These are phyloP conservation scores for Kurtzmaniella quercitrusa DNA, from an alignment of 1,139 yeast genomes.

Conservation along the genomic window DNA sequence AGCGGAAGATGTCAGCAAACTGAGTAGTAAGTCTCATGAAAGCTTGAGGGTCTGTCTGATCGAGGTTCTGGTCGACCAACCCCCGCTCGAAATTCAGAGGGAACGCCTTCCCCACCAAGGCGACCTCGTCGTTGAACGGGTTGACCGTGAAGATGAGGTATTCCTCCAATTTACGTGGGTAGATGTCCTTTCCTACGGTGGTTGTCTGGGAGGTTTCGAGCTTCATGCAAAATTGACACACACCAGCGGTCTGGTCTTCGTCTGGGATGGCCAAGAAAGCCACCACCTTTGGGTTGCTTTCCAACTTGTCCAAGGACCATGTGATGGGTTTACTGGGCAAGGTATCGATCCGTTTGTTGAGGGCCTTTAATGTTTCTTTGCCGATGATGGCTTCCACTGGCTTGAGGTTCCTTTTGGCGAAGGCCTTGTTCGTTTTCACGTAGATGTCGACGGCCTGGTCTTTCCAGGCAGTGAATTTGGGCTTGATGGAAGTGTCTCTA, in stretches of 20 bases:
- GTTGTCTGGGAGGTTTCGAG: slow-evolving; percentile 72
- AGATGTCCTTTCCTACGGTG: slow-evolving; percentile 22
- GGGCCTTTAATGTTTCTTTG: slow-evolving; percentile 26
- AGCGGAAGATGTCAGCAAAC: slow-evolving; percentile 28
- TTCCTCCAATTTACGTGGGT: slow-evolving; percentile 61
- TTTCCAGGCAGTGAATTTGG: slow-evolving; percentile 42
- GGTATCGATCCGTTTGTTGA: slow-evolving; percentile 24
- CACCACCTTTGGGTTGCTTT: slow-evolving; percentile 66
- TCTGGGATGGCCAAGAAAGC: slow-evolving; percentile 60
- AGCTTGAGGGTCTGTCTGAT: slow-evolving; percentile 3
- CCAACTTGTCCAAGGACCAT: slow-evolving; percentile 76
- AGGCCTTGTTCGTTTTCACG: slow-evolving; percentile 39
- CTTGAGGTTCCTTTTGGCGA: slow-evolving; percentile 30
- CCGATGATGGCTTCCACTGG: slow-evolving; percentile 33
- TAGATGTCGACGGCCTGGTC: slow-evolving; percentile 39
- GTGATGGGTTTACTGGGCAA: slow-evolving; percentile 60
- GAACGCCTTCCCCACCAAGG: slow-evolving; percentile 47
- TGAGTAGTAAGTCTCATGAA: slow-evolving; percentile 1
- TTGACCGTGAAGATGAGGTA: slow-evolving; percentile 75
- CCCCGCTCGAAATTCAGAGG: neutral
- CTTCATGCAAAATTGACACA: slow-evolving; percentile 71
- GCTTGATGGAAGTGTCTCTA: slow-evolving; percentile 35
- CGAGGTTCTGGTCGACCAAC: neutral
- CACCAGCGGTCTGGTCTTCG: slow-evolving; percentile 62
- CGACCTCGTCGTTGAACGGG: slow-evolving; percentile 61